phyloP scores from a whole-genome alignment of 306 rosid genomes.

The Pueraria montana region DNA sequence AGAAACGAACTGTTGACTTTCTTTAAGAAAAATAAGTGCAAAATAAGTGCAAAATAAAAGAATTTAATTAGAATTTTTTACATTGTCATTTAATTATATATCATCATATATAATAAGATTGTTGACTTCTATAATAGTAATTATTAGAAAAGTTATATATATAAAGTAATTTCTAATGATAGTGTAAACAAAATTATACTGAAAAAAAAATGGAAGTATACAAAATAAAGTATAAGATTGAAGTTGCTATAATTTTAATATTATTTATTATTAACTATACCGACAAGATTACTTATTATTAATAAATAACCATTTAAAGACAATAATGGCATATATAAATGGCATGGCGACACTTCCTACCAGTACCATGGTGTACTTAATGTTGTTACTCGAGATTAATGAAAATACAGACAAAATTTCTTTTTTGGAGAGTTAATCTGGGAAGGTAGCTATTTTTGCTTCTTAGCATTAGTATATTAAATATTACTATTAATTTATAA shows the following conservation, averaged over 20 bases:
- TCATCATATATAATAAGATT: no score
- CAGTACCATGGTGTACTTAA: not conserved
- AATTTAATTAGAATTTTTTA: no score
- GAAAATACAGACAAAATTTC: not conserved
- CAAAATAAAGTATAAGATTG: not conserved
- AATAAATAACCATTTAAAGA: constrained; percentile 9
- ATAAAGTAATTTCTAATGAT: not conserved
- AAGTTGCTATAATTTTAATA: not conserved
- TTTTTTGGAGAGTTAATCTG: not conserved
- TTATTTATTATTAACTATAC: not conserved
- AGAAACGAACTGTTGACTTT: not conserved
- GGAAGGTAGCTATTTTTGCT: not conserved
- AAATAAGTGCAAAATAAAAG: not conserved
- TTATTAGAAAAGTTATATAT: not conserved
- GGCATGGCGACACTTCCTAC: not conserved
- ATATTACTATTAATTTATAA: not conserved
- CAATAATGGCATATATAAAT: constrained; percentile 3
- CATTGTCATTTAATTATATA: not conserved
- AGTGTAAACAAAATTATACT: not conserved
- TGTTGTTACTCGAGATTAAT: not conserved
- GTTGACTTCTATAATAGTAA: not conserved
- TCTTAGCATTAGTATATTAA: not conserved
- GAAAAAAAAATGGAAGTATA: not conserved
- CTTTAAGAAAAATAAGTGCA: not conserved
- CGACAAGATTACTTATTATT: constrained; percentile 11